Conservation (phyloP, 805 yeast species). For the Metschnikowia borealis region DNA sequence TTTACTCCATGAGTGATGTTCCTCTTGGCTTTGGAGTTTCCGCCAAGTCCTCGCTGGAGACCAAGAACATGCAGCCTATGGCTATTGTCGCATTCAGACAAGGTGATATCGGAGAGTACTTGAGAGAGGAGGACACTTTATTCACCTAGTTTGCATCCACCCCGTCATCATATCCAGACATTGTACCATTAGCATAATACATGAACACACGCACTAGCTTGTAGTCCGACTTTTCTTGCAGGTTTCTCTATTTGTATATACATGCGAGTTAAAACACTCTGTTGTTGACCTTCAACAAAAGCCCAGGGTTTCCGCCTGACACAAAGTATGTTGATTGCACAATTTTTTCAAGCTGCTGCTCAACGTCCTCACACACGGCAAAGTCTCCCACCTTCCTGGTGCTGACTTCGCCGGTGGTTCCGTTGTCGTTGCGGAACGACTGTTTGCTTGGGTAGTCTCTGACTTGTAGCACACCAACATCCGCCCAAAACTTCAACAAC, state of each 20-base stretch:
- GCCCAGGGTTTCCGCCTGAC: conserved; percentile 41
- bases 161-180: background rate
- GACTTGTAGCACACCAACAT: conserved; percentile 30
- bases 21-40: conserved; percentile 96
- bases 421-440: conserved; percentile 11
- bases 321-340: conserved; percentile 29
- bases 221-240: background rate
- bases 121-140: conserved; percentile 95
- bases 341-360: conserved; percentile 25
- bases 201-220: background rate
- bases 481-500: conserved; percentile 31
- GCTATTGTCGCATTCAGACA: conserved; percentile 95
- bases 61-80: conserved; percentile 85
- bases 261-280: conserved; percentile 16
- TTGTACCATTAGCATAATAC: conserved; percentile 12
- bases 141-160: conserved; percentile 50
- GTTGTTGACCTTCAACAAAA: conserved; percentile 29
- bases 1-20: conserved; percentile 85
- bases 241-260: conserved; percentile 7
- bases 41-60: conserved; percentile 86
- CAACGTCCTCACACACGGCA: conserved; percentile 19
- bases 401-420: conserved; percentile 5
- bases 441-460: conserved; percentile 33
- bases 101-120: conserved; percentile 94
- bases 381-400: conserved; percentile 16